Conservation (phyloP, 2,329 filamentous ascomycete species). For the Pleurostoma richardsiae region DNA sequence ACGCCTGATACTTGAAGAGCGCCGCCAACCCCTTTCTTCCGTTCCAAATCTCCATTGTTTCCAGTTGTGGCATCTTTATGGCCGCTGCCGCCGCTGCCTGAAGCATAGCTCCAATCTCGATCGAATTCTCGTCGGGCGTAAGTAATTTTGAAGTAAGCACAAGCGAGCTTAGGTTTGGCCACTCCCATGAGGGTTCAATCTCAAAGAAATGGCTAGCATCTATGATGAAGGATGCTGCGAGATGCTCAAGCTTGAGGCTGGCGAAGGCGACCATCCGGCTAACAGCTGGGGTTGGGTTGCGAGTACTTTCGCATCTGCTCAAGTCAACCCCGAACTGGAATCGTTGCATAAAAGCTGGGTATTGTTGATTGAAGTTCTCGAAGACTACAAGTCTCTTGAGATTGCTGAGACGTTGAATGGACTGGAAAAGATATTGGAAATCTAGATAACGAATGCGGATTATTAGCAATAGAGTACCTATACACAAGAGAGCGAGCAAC, state of each 20-base stretch:
- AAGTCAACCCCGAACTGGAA: slow-evolving; percentile 2
- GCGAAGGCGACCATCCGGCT: slow-evolving; percentile 15
- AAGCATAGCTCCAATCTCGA: slow-evolving; percentile 13
- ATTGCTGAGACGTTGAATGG: slow-evolving; percentile 7
- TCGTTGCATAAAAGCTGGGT: slow-evolving; percentile 12
- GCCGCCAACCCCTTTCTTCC: slow-evolving; percentile 21
- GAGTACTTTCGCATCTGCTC: slow-evolving; percentile 8
- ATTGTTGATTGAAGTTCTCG: slow-evolving; percentile 25
- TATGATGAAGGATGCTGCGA: slow-evolving; percentile 21
- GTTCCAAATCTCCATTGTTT: slow-evolving; percentile 29
- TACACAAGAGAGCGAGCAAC: slow-evolving; percentile 8
- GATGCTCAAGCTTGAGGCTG: slow-evolving; percentile 20
- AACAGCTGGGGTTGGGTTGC: slow-evolving; percentile 12
- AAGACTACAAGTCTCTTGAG: slow-evolving; percentile 18
- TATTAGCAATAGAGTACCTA: slow-evolving; percentile 3
- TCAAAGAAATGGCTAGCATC: slow-evolving; percentile 23
- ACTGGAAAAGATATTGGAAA: slow-evolving; percentile 13
- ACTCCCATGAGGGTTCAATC: slow-evolving; percentile 15
- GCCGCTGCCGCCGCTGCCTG: slow-evolving; percentile 16
- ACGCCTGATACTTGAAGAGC: slow-evolving; percentile 22
- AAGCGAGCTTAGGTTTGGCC: slow-evolving; percentile 23
- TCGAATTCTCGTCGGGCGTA: slow-evolving; percentile 10
- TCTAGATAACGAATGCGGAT: slow-evolving; percentile 9
- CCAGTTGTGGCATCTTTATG: slow-evolving; percentile 22
- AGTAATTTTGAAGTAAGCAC: slow-evolving; percentile 23